These are phyloP conservation scores for Salvia miltiorrhiza DNA, from an alignment of 257 asterid genomes.

Conservation along the genomic window DNA sequence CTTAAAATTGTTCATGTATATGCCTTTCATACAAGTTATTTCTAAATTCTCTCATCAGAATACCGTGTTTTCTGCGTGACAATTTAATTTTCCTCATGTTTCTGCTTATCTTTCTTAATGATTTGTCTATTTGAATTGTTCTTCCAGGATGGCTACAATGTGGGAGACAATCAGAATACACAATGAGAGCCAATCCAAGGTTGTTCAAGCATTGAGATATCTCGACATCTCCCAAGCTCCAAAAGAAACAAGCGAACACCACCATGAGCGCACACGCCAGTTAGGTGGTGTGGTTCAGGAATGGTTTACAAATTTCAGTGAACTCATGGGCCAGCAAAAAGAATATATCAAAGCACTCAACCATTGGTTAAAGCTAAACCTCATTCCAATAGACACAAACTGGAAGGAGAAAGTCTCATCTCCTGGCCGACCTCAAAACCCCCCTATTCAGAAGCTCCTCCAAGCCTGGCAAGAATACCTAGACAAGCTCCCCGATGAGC, in stretches of 20 bases:
- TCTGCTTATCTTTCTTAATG: not conserved
- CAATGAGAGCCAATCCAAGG: slow-evolving; percentile 62
- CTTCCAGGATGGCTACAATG: slow-evolving; percentile 84
- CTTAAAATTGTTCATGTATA: not conserved
- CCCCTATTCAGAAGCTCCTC: slow-evolving; percentile 61
- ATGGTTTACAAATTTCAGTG: slow-evolving; percentile 66
- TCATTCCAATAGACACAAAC: slow-evolving; percentile 81
- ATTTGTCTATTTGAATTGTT: not conserved
- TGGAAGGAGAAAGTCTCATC: slow-evolving; percentile 75
- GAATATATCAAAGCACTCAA: slow-evolving; percentile 66
- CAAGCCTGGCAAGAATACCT: slow-evolving; percentile 73
- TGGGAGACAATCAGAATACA: slow-evolving; percentile 79
- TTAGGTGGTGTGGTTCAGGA: slow-evolving; percentile 75
- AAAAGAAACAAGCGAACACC: slow-evolving; percentile 86
- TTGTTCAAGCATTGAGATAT: slow-evolving; percentile 49
- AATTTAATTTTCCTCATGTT: not conserved
- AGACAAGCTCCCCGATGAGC: slow-evolving; percentile 77
- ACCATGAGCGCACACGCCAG: slow-evolving; percentile 79
- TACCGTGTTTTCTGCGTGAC: not conserved
- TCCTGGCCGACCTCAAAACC: slow-evolving; percentile 64
- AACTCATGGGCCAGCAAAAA: slow-evolving; percentile 66
- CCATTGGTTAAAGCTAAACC: slow-evolving; percentile 75
- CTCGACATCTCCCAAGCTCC: slow-evolving; percentile 67
- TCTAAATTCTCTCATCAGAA: not conserved
- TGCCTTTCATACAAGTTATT: not conserved